These are phyloP conservation scores for Cardamine occulta DNA, from an alignment of 345 rosid species.

Conservation along the genomic window DNA sequence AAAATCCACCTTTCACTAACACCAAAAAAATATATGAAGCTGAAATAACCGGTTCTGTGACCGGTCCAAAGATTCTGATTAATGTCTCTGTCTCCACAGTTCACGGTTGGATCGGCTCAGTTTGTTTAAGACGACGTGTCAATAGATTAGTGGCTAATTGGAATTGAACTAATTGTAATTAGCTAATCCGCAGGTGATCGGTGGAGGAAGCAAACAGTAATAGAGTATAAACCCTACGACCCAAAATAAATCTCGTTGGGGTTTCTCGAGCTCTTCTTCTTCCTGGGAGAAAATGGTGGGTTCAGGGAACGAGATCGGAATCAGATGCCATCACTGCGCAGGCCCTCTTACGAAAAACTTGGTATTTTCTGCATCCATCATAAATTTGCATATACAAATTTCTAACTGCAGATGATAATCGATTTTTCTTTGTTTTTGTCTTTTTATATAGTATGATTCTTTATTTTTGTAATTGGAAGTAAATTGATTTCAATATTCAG, in stretches of 20 bases:
- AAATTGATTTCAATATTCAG: conserved; percentile 47
- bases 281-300: conserved; percentile 47
- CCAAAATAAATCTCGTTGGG: not conserved
- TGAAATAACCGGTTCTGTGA: conserved; percentile 16
- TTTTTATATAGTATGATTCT: not conserved
- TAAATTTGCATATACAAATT: conserved; percentile 18
- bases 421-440: not conserved
- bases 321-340: conserved; percentile 87
- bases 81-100: not conserved
- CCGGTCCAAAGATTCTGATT: conserved; percentile 13
- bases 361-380: conserved; percentile 47
- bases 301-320: conserved; percentile 38
- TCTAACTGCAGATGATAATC: not conserved
- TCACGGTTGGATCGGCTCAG: conserved; percentile 15
- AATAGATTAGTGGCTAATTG: not conserved
- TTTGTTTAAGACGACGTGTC: conserved; percentile 9
- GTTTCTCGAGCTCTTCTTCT: conserved; percentile 12
- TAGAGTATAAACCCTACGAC: conserved; percentile 33
- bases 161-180: not conserved
- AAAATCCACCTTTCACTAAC: not conserved
- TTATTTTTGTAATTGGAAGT: not conserved
- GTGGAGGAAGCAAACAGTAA: conserved; percentile 15
- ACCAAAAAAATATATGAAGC: not conserved
- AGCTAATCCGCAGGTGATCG: conserved; percentile 17
- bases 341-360: conserved; percentile 81